Evolutionary conservation across 2,329 filamentous ascomycete species (phyloP).

Genomic region (Beauveria sp.): DNA sequence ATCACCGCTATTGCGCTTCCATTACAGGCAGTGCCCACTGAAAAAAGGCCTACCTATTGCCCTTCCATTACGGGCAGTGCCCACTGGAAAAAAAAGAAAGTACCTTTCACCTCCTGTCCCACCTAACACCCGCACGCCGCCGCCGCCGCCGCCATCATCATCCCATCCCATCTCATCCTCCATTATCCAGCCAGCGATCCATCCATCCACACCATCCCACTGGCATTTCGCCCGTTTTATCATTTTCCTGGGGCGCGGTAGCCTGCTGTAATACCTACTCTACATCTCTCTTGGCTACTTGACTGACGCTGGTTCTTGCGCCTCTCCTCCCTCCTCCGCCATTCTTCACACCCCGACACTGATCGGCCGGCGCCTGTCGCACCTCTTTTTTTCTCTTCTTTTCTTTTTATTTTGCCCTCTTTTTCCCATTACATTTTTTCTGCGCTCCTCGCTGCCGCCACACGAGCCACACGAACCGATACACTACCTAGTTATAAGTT

Average conservation of each 20-base stretch:
- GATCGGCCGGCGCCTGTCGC: slow-evolving; percentile 8
- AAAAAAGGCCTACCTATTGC: background rate
- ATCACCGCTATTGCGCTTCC: background rate
- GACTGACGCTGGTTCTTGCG: background rate
- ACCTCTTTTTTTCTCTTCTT: background rate
- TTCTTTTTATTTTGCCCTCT: background rate
- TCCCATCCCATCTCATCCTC: background rate
- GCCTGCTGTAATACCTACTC: background rate
- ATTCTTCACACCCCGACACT: background rate
- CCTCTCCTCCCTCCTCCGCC: background rate
- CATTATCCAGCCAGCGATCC: background rate
- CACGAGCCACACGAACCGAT: slow-evolving; percentile 6
- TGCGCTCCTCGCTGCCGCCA: background rate
- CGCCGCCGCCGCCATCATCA: too few species aligned
- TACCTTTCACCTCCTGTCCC: background rate
- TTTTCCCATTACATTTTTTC: background rate
- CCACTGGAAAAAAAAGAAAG: too few species aligned
- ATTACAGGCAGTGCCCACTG: background rate
- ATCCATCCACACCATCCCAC: background rate
- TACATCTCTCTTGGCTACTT: background rate
- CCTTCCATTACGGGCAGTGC: too few species aligned
- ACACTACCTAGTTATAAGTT: background rate
- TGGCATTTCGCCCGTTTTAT: background rate
- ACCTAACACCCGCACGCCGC: background rate
- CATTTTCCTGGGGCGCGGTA: background rate